Conservation (phyloP, 768 basidiomycete species). For the Pleurotus salmoneostramineus region DNA sequence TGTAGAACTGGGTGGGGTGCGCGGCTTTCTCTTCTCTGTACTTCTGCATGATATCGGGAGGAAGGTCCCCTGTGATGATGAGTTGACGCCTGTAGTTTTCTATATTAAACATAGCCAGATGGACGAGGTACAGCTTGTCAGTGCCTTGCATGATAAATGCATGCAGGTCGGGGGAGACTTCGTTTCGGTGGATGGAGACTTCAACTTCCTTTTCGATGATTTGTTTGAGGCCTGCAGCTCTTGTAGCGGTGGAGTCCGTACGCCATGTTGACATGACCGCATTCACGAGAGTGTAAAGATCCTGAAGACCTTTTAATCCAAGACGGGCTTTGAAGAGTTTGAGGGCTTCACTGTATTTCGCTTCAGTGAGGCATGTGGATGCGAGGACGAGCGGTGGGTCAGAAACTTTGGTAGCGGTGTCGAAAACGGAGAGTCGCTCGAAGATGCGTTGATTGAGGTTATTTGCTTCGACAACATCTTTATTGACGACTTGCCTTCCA, state of each 20-base stretch:
- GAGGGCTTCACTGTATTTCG: constrained; percentile 29
- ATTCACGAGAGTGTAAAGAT: constrained; percentile 31
- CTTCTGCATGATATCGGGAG: too few species aligned
- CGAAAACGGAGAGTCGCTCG: constrained; percentile 29
- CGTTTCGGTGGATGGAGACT: too few species aligned
- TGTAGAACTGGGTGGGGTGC: too few species aligned
- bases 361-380: constrained; percentile 25
- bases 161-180: too few species aligned
- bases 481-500: constrained; percentile 26
- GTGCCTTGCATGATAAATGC: too few species aligned
- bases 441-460: constrained; percentile 33
- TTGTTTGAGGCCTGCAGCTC: constrained; percentile 28
- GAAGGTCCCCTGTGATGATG: too few species aligned
- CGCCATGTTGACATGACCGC: constrained; percentile 39
- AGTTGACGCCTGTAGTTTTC: too few species aligned
- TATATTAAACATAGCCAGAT: too few species aligned
- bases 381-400: constrained; percentile 22
- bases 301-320: constrained; percentile 22
- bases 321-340: constrained; percentile 32
- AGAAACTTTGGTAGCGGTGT: constrained; percentile 12
- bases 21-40: too few species aligned
- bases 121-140: too few species aligned
- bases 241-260: constrained; percentile 22
- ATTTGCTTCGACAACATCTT: constrained; percentile 37
- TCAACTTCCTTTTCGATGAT: constrained; percentile 29